These are phyloP conservation scores for Priceomyces carsonii DNA, from an alignment of 805 yeast species.

Conservation along the genomic window DNA sequence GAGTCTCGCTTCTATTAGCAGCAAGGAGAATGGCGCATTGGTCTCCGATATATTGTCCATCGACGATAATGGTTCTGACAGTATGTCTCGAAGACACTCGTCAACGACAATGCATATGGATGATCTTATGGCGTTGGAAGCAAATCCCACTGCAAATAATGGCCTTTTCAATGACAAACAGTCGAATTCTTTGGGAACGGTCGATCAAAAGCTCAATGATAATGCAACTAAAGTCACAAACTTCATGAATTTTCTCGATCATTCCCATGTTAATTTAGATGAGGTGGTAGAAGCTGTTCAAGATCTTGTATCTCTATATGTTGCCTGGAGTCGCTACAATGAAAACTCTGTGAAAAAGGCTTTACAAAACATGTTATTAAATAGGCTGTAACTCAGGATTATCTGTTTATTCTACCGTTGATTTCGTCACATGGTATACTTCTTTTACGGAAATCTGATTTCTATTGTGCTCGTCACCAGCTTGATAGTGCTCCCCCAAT, in stretches of 20 bases:
- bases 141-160: constrained; percentile 3
- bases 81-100: too few relatives aligned
- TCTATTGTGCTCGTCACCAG: too few relatives aligned
- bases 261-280: constrained; percentile 72
- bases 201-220: constrained; percentile 29
- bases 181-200: constrained; percentile 5
- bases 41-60: too few relatives aligned
- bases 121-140: constrained; percentile 31
- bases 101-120: constrained; percentile 31
- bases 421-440: too few relatives aligned
- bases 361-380: constrained; percentile 42
- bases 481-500: too few relatives aligned
- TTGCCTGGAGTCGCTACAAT: constrained; percentile 83
- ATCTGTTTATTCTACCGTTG: background rate
- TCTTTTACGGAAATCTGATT: too few relatives aligned
- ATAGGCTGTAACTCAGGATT: constrained; percentile 12
- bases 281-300: constrained; percentile 82
- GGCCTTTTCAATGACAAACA: constrained; percentile 6
- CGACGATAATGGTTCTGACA: too few relatives aligned
- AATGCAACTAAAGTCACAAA: constrained; percentile 50
- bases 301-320: constrained; percentile 78
- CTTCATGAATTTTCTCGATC: constrained; percentile 67
- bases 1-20: constrained; percentile 19
- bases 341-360: constrained; percentile 58
- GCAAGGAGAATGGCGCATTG: too few relatives aligned